A percentile compares a stretch with the other conserved stretches of the same genome.
phyloP scores from a whole-genome alignment of 1,284 basidiomycete genomes.

The Paramarasmius palmivorus region DNA sequence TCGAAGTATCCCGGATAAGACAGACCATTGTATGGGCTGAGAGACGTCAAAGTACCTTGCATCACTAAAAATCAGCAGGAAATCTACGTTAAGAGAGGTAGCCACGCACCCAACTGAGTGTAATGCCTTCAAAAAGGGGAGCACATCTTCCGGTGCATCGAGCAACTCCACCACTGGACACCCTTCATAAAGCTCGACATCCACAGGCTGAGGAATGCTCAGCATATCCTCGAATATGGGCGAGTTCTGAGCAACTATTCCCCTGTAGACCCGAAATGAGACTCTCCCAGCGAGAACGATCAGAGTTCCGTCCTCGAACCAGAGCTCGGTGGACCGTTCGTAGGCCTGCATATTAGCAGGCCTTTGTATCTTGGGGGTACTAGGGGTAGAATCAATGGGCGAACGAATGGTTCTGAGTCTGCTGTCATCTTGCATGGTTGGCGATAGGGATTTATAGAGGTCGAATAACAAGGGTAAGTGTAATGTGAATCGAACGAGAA shows the following conservation, averaged over 20 bases:
- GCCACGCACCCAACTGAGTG: constrained; percentile 9
- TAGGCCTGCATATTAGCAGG: too few relatives aligned
- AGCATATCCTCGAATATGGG: constrained; percentile 28
- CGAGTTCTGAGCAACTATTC: constrained; percentile 24
- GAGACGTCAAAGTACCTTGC: constrained; percentile 14
- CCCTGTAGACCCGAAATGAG: constrained; percentile 27
- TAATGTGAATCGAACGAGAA: too few relatives aligned
- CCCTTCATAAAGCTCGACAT: constrained; percentile 19
- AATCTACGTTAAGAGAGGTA: neutral
- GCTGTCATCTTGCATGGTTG: too few relatives aligned
- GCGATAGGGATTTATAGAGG: too few relatives aligned
- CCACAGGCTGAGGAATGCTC: constrained; percentile 23
- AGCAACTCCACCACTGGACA: constrained; percentile 24
- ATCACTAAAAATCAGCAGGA: too few relatives aligned
- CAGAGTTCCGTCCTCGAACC: constrained; percentile 28
- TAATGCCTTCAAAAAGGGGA: constrained; percentile 13
- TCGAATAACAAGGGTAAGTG: too few relatives aligned
- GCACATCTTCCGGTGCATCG: constrained; percentile 17
- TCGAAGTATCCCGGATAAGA: constrained; percentile 22
- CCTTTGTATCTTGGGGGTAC: too few relatives aligned
- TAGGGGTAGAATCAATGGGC: too few relatives aligned
- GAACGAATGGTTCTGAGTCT: too few relatives aligned
- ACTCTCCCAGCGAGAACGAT: constrained; percentile 22
- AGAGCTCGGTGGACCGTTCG: constrained; percentile 12
- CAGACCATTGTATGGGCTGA: constrained; percentile 9